Conservation (phyloP, 2,329 filamentous ascomycete genomes). For the Arthrobotrys iridis region DNA sequence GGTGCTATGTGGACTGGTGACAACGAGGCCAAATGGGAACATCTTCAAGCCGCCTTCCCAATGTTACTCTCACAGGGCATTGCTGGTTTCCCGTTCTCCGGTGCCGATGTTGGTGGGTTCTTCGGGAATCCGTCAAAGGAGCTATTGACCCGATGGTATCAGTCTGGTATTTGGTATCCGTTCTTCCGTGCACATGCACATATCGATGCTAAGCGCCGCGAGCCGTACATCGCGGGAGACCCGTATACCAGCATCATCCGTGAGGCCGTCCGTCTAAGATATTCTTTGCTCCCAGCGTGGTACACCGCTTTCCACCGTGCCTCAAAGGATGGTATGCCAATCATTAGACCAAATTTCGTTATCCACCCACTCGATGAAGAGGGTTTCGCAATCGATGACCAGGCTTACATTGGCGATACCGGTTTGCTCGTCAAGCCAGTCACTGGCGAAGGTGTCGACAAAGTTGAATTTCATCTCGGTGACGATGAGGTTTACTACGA, state of each 20-base stretch:
- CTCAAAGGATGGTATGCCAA: conserved; percentile 81
- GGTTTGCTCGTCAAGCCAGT: conserved; percentile 94
- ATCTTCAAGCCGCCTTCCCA: conserved; percentile 86
- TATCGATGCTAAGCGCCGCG: conserved; percentile 91
- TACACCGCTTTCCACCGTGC: conserved; percentile 97
- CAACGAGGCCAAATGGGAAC: conserved; percentile 92
- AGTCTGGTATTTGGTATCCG: conserved; percentile 94
- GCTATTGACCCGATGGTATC: conserved; percentile 92
- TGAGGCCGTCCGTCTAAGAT: conserved; percentile 85
- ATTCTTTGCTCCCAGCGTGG: conserved; percentile 89
- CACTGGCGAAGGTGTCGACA: conserved; percentile 74
- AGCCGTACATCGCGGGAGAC: conserved; percentile 87
- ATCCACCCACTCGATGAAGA: conserved; percentile 85
- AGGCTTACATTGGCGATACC: conserved; percentile 88
- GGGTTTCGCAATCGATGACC: conserved; percentile 90
- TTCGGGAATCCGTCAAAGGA: conserved; percentile 97
- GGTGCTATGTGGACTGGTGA: conserved; percentile 99
- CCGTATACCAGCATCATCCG: conserved; percentile 88
- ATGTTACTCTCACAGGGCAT: conserved; percentile 96
- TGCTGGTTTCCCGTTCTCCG: conserved; percentile 90
- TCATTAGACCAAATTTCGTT: conserved; percentile 92
- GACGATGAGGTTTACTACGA: conserved; percentile 93
- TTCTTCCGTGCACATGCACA: conserved; percentile 98
- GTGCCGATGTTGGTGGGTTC: conserved; percentile 96
- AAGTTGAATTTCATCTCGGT: conserved; percentile 83